Evolutionary conservation across 129 eudicot genomes (phyloP).

Genomic region (Ambrosia trifida): DNA sequence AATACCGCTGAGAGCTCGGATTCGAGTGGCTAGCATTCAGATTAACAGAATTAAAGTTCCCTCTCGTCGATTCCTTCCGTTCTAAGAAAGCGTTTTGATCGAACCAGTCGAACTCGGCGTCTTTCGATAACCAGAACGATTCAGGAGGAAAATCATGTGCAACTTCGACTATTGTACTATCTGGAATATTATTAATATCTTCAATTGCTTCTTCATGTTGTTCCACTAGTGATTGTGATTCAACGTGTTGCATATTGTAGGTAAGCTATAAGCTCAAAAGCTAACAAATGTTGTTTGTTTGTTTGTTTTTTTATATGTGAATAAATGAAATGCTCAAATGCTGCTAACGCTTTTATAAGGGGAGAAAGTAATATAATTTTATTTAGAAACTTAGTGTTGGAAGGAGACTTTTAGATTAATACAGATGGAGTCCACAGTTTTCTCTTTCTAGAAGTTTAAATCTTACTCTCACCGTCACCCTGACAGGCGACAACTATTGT

Average conservation of each 20-base stretch:
- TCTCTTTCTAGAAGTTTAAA: neutral
- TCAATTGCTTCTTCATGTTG: neutral
- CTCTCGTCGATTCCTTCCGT: conserved; percentile 75
- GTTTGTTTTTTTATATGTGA: neutral
- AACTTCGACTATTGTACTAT: conserved; percentile 20
- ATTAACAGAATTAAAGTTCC: conserved; percentile 35
- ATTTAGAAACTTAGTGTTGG: neutral
- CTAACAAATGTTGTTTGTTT: conserved; percentile 15
- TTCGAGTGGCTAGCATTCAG: conserved; percentile 27
- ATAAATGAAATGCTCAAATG: conserved; percentile 2
- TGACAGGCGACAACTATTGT: neutral
- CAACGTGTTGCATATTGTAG: conserved; percentile 22
- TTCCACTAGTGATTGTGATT: conserved; percentile 10
- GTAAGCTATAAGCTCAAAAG: neutral
- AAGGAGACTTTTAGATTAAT: neutral
- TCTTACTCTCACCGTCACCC: neutral
- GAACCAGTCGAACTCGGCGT: conserved; percentile 88
- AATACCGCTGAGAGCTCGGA: conserved; percentile 54
- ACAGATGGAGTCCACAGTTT: neutral
- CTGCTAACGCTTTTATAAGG: conserved; percentile 14
- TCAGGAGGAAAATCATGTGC: conserved; percentile 63
- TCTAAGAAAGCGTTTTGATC: conserved; percentile 73
- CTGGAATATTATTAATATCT: conserved; percentile 22
- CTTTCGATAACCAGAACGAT: conserved; percentile 86
- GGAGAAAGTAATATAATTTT: neutral